Evolutionary conservation across 768 basidiomycete species (phyloP), one percentile per base, ranked within the genome.

Genomic region (Phylloporus rhodoxanthus): DNA sequence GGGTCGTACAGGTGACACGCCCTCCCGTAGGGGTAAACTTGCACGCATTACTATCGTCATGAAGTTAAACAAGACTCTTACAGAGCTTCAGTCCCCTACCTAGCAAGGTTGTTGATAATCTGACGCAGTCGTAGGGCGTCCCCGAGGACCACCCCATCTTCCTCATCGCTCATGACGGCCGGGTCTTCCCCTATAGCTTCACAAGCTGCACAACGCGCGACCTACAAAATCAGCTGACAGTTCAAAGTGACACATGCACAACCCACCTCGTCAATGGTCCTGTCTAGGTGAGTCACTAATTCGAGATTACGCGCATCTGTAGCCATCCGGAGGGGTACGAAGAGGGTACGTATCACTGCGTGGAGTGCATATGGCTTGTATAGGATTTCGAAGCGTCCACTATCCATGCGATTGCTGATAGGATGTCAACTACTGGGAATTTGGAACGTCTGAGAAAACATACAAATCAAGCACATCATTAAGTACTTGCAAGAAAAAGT

Each of bases 401-500:
- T 86, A 58, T 93, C 90, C 84, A 89, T 87, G 36, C 87, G 82
- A 71, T 89, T 87, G 65, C 87, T 85, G 57, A 50, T 13, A 39
- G 37, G 14, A 47, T 7, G 40, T 60, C 36, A 53, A 20, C 28
- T n/a, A 2, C 33, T 39, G 45, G n/a, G 32, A 47, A 39, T 20
- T 26, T 21, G 26, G 45, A 23, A 40, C 19, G 53, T 34, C 4
- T 30, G 11, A 20, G 8, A 11, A 15, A 19, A 68, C 82, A 60
- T 63, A 86, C 81, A 89, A 88, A 59, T 88, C 87, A 34, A 90
- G 73, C 45, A 89, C 84, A 61, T 89, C 87, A 51, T 89, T 88
- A 30, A 88, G 70, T 8, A 87, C 85, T 84, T 53, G 30, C 15
- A 50, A n/a, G 26, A 47, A 53, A 39, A 38, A 38, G 20, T 61